Evolutionary conservation across 345 rosid genomes (phyloP), one percentile per base, ranked within the genome.

Genomic region (Toxicodendron radicans): DNA sequence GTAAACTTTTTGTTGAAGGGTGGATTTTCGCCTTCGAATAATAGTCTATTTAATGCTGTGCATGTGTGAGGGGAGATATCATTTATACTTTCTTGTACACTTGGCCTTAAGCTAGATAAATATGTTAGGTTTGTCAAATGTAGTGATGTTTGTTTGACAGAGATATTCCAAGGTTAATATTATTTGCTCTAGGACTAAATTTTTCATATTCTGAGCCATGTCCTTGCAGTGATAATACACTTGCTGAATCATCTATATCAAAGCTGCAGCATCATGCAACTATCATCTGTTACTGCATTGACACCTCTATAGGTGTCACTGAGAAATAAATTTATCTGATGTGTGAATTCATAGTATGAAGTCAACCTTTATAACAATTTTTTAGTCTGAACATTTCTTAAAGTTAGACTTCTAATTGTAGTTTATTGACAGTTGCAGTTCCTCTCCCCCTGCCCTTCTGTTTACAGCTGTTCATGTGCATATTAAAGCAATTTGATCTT

Each of bases 401-500:
- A 12, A n/a, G 52, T 10, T 17, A 45, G 17, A 24, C 10, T 27
- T n/a, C 54, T 52, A 11, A 17, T 66, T 9, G 30, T 49, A 8
- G 49, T 11, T 32, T 32, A 68, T 45, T 21, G 27, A 38, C 30
- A 24, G 52, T 23, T 9, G 10, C 10, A 17, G 46, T 41, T 52
- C 68, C 23, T 20, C 3, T 1, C 21, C 12, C 20, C 35, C 17
- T 9, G 5, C 48, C 8, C 41, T 11, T 21, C 46, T 0, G 12
- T 21, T 72, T 27, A 7, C 12, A 48, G 58, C 21, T 48, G 17
- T 60, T 48, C 7, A 30, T 30, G 48, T 13, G 45, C 43, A 1
- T 20, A 32, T 72, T 23, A 32, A 48, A 60, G 48, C 46, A 61
- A 48, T 20, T 72, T 58, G 52, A 41, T 24, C 18, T 60, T 60